phyloP scores from a whole-genome alignment of 2,329 filamentous ascomycete genomes.

The Tolypocladium inflatum region DNA sequence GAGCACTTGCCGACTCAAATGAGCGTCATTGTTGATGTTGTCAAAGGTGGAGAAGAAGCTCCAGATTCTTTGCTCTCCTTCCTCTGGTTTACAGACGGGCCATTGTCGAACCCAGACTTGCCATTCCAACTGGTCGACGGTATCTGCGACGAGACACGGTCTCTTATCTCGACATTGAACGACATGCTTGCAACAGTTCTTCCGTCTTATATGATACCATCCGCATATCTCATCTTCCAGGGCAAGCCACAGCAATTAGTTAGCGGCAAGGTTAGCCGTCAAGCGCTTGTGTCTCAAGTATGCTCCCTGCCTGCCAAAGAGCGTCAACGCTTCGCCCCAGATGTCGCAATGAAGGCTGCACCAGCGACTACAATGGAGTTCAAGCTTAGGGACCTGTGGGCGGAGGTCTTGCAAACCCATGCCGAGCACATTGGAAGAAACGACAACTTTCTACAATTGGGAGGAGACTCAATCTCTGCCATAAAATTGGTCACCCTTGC shows the following conservation, averaged over 20 bases:
- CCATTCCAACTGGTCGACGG: too few species aligned
- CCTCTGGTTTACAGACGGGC: not conserved
- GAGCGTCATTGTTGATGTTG: not conserved
- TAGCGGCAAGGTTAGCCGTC: too few species aligned
- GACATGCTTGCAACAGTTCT: not conserved
- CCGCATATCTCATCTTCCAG: not conserved
- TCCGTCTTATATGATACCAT: not conserved
- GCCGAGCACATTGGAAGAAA: slow-evolving; percentile 17
- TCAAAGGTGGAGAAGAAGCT: not conserved
- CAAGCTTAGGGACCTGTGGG: slow-evolving; percentile 1
- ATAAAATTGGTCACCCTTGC: too few species aligned
- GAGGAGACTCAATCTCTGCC: slow-evolving; percentile 14
- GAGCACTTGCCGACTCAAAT: not conserved
- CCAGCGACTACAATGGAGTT: not conserved
- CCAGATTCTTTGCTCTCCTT: not conserved
- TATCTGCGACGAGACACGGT: too few species aligned
- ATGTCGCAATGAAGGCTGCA: too few species aligned
- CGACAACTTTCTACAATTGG: slow-evolving; percentile 15
- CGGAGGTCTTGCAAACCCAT: not conserved
- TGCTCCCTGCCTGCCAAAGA: too few species aligned
- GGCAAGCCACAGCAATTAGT: not conserved
- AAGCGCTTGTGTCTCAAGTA: too few species aligned
- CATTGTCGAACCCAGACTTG: not conserved
- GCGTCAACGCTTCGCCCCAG: too few species aligned
- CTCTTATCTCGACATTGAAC: too few species aligned